A percentile compares a stretch with the other conserved stretches of the same genome.
Evolutionary conservation across 495 filamentous ascomycete genomes (phyloP).

Genomic region (Pseudotulostoma volvatum): DNA sequence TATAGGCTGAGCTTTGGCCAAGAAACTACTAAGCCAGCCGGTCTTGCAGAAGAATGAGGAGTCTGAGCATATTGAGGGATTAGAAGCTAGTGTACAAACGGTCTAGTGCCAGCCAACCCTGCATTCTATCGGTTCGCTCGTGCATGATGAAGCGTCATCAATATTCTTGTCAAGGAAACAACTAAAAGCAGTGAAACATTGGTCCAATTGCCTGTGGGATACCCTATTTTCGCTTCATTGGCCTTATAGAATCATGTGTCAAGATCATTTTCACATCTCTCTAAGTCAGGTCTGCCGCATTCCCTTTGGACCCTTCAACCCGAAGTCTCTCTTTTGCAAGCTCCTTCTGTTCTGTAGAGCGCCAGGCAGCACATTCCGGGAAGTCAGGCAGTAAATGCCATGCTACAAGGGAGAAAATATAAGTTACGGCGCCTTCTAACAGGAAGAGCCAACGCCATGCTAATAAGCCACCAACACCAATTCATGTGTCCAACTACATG

Average conservation of each 20-base stretch:
- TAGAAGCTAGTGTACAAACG: too few relatives aligned
- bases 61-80: too few relatives aligned
- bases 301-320: constrained; percentile 40
- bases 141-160: too few relatives aligned
- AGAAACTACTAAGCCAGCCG: too few relatives aligned
- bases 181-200: constrained; percentile 35
- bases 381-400: constrained; percentile 52
- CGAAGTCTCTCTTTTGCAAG: constrained; percentile 37
- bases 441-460: too few relatives aligned
- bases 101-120: too few relatives aligned
- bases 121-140: too few relatives aligned
- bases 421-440: constrained; percentile 50
- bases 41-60: too few relatives aligned
- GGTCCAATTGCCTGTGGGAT: constrained; percentile 49
- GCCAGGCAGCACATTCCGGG: constrained; percentile 40
- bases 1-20: too few relatives aligned
- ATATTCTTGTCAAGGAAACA: too few relatives aligned
- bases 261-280: constrained; percentile 40
- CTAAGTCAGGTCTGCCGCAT: constrained; percentile 40
- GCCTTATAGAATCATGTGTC: constrained; percentile 55
- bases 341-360: constrained; percentile 36
- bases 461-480: constrained; percentile 58
- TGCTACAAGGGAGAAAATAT: constrained; percentile 34
- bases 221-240: constrained; percentile 40
- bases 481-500: constrained; percentile 56